Base-by-base conservation (phyloP, 108 stramenopile species). In the Aureococcus anophagefferens region DNA sequence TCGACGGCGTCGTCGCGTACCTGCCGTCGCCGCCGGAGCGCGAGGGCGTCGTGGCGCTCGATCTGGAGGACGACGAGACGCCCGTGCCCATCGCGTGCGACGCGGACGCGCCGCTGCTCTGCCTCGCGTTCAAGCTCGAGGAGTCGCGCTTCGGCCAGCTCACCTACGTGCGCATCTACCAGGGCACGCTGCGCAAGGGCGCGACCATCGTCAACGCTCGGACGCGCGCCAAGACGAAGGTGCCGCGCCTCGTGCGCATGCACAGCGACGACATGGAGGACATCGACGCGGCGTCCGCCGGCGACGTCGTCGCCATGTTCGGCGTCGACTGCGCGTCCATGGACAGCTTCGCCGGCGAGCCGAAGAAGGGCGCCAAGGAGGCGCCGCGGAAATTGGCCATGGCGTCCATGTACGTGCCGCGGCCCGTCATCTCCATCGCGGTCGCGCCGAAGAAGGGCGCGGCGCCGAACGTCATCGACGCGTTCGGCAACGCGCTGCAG, bases 261-360 rank as follows among this genome's bases (percentile, higher is more conserved):
- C 97, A 99, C 80, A 90, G 95, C 15, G 86, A 96, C 72, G 98
- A 99, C 62, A 97, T 99, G 97, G 93, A 96, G 79, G 98, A 99
- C 46, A 94, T 99, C 67, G 89, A 93, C 33, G 85, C 83, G 44
- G 95, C 94, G 7, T 88, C 89, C 30, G 83, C 96, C 17, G 98
- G 98, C 33, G 98, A 99, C 73, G 97, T 99, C 59, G 95, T 95
- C n/a, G 98, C 97, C 62, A 96, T 96, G 88, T 99, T 99, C 77
- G 98, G 98, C 62, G 82, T 99, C 15, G 98, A 99, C 70, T 99
- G 98, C 71, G 84, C 88, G 32, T 91, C 89, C 15, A 98, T 98
- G 95, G 98, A 99, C 69, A 94, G 96, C 18, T 99, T 99, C 78
- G 88, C 80, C 70, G 77, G 90, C 66, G 31, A 11, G 46, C 31